These are phyloP conservation scores for Phlebiopsis flavidoalba DNA, from an alignment of 768 basidiomycete genomes.

Conservation along the genomic window DNA sequence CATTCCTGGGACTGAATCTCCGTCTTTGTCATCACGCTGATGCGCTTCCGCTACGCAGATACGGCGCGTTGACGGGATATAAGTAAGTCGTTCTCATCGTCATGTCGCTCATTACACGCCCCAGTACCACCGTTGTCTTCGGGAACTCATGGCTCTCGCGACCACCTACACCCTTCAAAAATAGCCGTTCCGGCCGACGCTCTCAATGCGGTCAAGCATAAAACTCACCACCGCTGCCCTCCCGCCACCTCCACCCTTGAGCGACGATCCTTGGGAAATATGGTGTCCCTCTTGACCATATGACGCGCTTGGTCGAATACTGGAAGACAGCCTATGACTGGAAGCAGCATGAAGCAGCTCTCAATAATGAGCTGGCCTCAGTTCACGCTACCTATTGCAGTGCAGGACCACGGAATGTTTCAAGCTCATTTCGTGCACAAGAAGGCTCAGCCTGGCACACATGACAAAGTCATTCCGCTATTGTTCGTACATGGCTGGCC, in stretches of 20 bases:
- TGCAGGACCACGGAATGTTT: slow-evolving; percentile 41
- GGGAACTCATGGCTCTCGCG: neutral
- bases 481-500: slow-evolving; percentile 67
- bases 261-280: slow-evolving; percentile 32
- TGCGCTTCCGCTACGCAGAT: no score
- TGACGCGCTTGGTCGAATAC: slow-evolving; percentile 40
- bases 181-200: slow-evolving; percentile 40
- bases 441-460: slow-evolving; percentile 30
- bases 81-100: no score
- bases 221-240: slow-evolving; percentile 43
- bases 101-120: no score
- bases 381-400: slow-evolving; percentile 46
- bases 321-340: slow-evolving; percentile 57
- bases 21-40: no score
- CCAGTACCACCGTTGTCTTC: no score
- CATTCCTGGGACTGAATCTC: no score
- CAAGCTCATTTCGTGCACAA: slow-evolving; percentile 59
- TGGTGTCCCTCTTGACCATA: slow-evolving; percentile 38
- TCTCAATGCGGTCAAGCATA: slow-evolving; percentile 36
- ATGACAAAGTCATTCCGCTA: slow-evolving; percentile 45
- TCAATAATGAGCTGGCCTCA: slow-evolving; percentile 51
- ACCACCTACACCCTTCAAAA: slow-evolving; percentile 33
- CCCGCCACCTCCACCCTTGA: slow-evolving; percentile 25
- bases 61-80: no score
- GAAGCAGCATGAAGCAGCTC: slow-evolving; percentile 41